phyloP scores from a whole-genome alignment of 257 asterid genomes.

The Thymus quinquecostatus region DNA sequence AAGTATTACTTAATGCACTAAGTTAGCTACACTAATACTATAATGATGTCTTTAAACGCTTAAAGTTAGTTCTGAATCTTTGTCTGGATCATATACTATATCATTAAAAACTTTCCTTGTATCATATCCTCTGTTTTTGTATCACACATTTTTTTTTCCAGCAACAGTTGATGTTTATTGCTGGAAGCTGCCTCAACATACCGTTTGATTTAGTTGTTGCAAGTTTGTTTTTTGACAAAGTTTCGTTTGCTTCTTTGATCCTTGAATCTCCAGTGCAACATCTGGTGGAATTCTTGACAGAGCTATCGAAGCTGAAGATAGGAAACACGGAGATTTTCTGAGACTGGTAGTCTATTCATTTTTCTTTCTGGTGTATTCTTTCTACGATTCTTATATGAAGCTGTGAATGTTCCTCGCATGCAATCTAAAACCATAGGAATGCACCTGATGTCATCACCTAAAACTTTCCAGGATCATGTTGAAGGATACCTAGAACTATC shows the following conservation, averaged over 20 bases:
- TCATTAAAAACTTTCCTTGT: neutral
- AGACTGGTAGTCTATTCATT: slow-evolving; percentile 59
- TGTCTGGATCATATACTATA: neutral
- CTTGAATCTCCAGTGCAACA: slow-evolving; percentile 57
- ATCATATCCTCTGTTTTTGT: neutral
- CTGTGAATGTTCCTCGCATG: neutral
- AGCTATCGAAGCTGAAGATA: slow-evolving; percentile 90
- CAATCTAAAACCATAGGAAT: neutral
- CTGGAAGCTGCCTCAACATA: neutral
- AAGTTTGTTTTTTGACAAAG: slow-evolving; percentile 10
- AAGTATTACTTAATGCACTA: neutral
- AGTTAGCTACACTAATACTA: slow-evolving; percentile 1
- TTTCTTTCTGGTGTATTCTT: neutral
- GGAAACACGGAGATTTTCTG: slow-evolving; percentile 79
- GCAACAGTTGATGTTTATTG: neutral
- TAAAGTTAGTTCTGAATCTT: slow-evolving; percentile 10
- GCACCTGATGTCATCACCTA: slow-evolving; percentile 8
- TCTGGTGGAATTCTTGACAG: slow-evolving; percentile 93
- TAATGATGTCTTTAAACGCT: neutral
- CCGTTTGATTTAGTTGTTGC: neutral
- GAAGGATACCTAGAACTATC: slow-evolving; percentile 94
- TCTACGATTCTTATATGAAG: neutral
- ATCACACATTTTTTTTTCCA: neutral
- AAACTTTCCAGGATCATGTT: slow-evolving; percentile 64
- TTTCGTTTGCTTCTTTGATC: slow-evolving; percentile 23